Evolutionary conservation across 345 rosid species (phyloP).

Genomic region (Cochlearia excelsa): DNA sequence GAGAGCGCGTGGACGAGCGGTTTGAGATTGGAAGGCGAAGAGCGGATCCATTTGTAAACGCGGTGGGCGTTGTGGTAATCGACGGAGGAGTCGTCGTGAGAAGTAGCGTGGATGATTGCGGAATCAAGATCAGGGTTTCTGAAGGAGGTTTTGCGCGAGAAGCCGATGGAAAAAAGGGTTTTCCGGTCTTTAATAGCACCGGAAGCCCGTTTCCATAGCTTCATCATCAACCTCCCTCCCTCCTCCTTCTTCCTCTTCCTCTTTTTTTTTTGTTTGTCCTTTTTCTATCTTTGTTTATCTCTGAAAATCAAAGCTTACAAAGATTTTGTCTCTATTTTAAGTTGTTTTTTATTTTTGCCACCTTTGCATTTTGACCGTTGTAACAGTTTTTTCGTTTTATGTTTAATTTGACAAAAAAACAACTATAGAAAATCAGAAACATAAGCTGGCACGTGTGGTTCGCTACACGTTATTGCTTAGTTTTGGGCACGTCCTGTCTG

Average conservation of each 20-base stretch:
- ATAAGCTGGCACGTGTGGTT: slow-evolving; percentile 23
- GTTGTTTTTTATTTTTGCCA: slow-evolving; percentile 20
- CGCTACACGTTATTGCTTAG: slow-evolving; percentile 25
- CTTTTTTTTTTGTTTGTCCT: neutral
- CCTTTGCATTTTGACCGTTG: slow-evolving; percentile 27
- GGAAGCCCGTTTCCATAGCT: slow-evolving; percentile 63
- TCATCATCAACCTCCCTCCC: slow-evolving; percentile 42
- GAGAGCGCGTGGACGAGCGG: slow-evolving; percentile 53
- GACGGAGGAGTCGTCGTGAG: slow-evolving; percentile 55
- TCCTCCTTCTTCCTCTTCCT: neutral
- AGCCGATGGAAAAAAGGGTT: slow-evolving; percentile 47
- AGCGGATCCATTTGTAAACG: slow-evolving; percentile 61
- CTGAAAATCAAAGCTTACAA: slow-evolving; percentile 1
- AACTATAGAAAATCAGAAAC: slow-evolving; percentile 11
- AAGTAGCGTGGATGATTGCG: slow-evolving; percentile 73
- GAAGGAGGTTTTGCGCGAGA: slow-evolving; percentile 37
- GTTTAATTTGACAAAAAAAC: slow-evolving; percentile 4
- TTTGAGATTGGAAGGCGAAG: slow-evolving; percentile 56
- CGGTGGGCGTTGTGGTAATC: slow-evolving; percentile 64
- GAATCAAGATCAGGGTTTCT: slow-evolving; percentile 59
- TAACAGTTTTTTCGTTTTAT: slow-evolving; percentile 28
- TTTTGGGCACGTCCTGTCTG: slow-evolving; percentile 25
- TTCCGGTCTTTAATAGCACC: slow-evolving; percentile 77
- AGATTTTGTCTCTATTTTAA: slow-evolving; percentile 23
- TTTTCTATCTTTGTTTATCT: neutral